Evolutionary conservation across 2,329 filamentous ascomycete species (phyloP), one percentile per base, ranked within the genome.

Genomic region (Aspergillus sp.): DNA sequence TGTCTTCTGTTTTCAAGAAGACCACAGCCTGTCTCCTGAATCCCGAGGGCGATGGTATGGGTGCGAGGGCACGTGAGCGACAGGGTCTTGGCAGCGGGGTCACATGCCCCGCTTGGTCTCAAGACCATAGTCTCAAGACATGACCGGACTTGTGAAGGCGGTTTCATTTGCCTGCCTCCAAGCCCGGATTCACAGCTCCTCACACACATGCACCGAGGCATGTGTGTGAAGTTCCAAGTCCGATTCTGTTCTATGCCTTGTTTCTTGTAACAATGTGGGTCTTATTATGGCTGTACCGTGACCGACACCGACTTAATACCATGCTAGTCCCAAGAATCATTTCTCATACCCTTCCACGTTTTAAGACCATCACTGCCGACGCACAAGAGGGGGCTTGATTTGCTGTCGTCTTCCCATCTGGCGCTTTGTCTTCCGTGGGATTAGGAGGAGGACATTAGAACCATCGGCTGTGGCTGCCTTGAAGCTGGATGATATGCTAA

Each of bases 91-190:
- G 43, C 43, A 29, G 43, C 19, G 21, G 25, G 25, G 43, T 45
- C 43, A 45, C 43, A 45, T 45, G 43, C 16, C 20, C 16, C 43
- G 43, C 5, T 45, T 45, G 43, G 43, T 45, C 43, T 45, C 43
- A 45, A 36, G 29, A 46, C 29, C 44, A 46, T 9, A 32, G 44
- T 32, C 25, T 5, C 44, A 36, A 46, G 44, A 46, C 44, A 31
- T 14, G 34, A 31, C 29, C 14, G 19, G 44, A 16, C 44, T 46
- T 46, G 25, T 32, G 44, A 46, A 46, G 13, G 25, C 7, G 16
- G 44, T 32, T 32, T 20, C 19, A 46, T 31, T 11, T 29, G 13
- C 44, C 14, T 46, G 44, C 16, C n/a, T 19, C 44, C 44, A 46
- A 19, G 44, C 29, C 23, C 29, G 14, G 17, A 16, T n/a, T 46